Evolutionary conservation across 1,284 basidiomycete genomes (phyloP), one percentile per base, ranked within the genome.

Genomic region (Testicularia cyperi): DNA sequence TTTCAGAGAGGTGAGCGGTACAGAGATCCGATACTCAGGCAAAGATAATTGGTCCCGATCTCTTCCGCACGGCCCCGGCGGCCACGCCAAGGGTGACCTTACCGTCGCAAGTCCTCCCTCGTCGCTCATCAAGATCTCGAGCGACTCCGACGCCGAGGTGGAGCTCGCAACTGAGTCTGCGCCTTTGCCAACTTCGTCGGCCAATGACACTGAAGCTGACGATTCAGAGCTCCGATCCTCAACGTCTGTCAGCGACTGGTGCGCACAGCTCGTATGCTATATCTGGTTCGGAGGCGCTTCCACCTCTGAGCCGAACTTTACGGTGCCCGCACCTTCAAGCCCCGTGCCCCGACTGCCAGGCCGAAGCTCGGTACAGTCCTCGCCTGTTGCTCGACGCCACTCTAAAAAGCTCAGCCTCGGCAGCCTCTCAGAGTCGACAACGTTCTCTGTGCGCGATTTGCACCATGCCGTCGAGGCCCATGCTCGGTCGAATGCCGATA

Each of bases 231-330:
- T 54, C 29, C 46, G 42, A 38, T 60, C 45, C 6, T 49, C 53
- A 31, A 44, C 56, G n/a, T 55, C 61, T 33, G 47, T 68, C 15
- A 53, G 65, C 29, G 62, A 72, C 16, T 70, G 58, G 56, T 70
- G 67, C 30, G 68, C 70, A 6, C 62, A 64, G 28, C 60, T 74
- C 56, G 65, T 70, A 12, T 72, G 68, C 60, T 74, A 72, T 52
- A 64, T 74, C 13, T 74, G 72, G 72, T 74, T 70, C 41, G 63
- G 65, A 19, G 54, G 64, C 20, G 38, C 58, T 23, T 60, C 53
- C 30, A 45, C 23, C 42, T 54, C 42, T 35, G 45, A 58, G 28
- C 43, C 48, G 12, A 45, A 22, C 32, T 34, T 42, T 33, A 27
- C 46, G 19, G 28, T 45, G 18, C 46, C 51, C 4, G 24, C 44